Conservation (phyloP, 495 filamentous ascomycete species). For the Pseudoneurospora amorphoporcata region DNA sequence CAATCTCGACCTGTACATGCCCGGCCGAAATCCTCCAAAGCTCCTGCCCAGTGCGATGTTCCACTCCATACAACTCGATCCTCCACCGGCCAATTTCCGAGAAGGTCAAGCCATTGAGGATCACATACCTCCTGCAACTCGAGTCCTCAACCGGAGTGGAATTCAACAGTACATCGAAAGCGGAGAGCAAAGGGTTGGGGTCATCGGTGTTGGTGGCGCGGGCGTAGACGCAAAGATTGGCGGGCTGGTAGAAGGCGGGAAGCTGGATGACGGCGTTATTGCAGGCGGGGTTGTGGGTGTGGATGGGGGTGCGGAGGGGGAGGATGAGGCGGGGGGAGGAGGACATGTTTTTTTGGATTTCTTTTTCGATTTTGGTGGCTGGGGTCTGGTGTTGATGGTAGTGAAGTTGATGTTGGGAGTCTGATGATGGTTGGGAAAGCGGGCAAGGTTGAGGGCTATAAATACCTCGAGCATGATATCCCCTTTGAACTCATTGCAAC, state of each 20-base stretch:
- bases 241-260: neutral
- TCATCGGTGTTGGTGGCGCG: neutral
- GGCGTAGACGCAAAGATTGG: neutral
- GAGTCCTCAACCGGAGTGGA: neutral
- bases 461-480: neutral
- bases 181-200: neutral
- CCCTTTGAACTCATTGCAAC: no score
- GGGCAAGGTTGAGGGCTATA: no score
- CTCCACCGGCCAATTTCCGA: neutral
- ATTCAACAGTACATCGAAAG: neutral
- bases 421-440: neutral
- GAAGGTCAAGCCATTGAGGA: neutral
- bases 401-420: no score
- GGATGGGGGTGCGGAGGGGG: neutral
- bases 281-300: neutral
- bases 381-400: neutral
- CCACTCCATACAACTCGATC: neutral
- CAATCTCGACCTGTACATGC: constrained; percentile 36
- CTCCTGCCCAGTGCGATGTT: neutral
- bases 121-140: neutral
- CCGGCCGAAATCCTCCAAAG: neutral
- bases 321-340: neutral
- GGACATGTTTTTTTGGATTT: neutral
- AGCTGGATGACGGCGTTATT: neutral
- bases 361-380: neutral